Evolutionary conservation across 2,329 filamentous ascomycete species (phyloP), one percentile per base, ranked within the genome.

Genomic region (Fusarium sororula): DNA sequence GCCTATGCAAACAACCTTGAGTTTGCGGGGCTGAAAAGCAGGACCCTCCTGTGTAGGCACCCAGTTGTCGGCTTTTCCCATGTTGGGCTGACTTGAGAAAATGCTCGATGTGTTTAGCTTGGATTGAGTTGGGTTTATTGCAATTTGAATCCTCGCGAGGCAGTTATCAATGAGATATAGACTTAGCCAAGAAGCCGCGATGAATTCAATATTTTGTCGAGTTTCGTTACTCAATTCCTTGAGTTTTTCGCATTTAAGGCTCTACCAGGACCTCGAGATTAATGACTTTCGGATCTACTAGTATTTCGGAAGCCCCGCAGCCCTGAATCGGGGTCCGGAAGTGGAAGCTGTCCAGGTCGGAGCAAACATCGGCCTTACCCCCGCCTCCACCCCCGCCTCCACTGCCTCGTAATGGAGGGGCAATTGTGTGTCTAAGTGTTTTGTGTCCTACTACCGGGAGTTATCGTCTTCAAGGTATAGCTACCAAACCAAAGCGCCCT

Each of bases 171-270:
- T 15, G 14, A 35, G 1, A 9, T 7, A 17, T 35, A 35, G 35
- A 17, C 24, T 15, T 26, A 6, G 42, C 18, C 3, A 45, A 26
- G 17, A 45, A 45, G 17, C 5, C 5, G 7, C 35, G 17, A 35
- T 15, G 10, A 5, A 20, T 9, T 20, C 18, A 14, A 13, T 4
- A 20, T 14, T 2, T 14, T 4, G 17, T 4, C 15, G 3, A 12
- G 3, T 12, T 26, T 5, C 8, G 0, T 11, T 18, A 18, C 6
- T 3, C 15, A 7, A 24, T 0, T 0, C 6, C 4, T 17, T 17
- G 4, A 44, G 10, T 17, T 10, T 11, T 44, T 18, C 24, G 7
- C 9, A 18, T 44, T 24, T 12, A 17, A 24, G 9, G 9, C 2
- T 20, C 1, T 3, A 20, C 6, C 12, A 12, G 44, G 20, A 14